Evolutionary conservation across 2,329 filamentous ascomycete species (phyloP).

Genomic region (Macrophomina pseudophaseolina): DNA sequence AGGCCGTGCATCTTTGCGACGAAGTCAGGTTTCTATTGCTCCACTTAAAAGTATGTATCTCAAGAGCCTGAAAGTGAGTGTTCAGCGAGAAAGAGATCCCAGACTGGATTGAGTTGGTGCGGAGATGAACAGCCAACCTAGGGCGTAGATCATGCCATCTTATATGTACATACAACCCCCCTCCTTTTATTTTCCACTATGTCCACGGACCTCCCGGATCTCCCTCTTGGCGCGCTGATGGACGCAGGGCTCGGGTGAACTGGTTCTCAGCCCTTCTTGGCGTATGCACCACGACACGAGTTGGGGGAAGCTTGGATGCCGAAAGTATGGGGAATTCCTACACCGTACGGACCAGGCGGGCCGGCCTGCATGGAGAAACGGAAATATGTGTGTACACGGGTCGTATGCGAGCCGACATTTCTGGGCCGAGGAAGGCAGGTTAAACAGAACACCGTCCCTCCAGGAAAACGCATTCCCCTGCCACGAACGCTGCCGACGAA

Average conservation of each 20-base stretch:
- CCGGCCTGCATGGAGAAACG: background rate
- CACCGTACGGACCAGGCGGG: background rate
- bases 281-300: background rate
- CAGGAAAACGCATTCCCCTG: background rate
- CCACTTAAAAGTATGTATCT: too few relatives aligned
- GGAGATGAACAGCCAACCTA: too few relatives aligned
- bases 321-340: background rate
- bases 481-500: background rate
- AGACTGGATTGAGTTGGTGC: too few relatives aligned
- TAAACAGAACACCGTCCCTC: background rate
- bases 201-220: background rate
- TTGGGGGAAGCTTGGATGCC: background rate
- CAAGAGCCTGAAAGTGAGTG: too few relatives aligned
- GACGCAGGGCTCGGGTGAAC: too few relatives aligned
- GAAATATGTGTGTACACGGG: background rate
- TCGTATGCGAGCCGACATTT: background rate
- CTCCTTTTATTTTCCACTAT: too few relatives aligned
- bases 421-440: background rate
- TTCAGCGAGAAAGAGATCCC: too few relatives aligned
- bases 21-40: background rate
- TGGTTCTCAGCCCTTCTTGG: background rate
- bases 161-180: background rate
- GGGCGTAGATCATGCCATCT: background rate
- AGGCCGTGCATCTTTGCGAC: background rate
- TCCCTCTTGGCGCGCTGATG: background rate